Evolutionary conservation across 306 rosid species (phyloP).

Genomic region (Rubus idaeus): DNA sequence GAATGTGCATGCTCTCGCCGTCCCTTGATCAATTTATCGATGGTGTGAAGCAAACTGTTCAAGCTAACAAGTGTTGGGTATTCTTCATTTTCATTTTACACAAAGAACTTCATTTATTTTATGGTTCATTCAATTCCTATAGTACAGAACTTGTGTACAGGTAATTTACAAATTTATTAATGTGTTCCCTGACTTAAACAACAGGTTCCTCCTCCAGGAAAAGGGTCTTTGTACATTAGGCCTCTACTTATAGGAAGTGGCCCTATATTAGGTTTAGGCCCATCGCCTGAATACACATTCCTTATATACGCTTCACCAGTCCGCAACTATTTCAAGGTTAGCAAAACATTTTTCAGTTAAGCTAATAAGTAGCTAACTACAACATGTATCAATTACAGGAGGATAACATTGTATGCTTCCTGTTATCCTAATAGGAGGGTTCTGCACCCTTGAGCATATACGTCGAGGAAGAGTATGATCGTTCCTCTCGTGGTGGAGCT

Average conservation of each 20-base stretch:
- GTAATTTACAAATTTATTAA: background rate
- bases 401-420: background rate
- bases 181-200: constrained; percentile 1
- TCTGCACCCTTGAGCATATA: constrained; percentile 72
- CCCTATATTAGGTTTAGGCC: constrained; percentile 74
- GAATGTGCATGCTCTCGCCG: constrained; percentile 90
- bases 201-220: constrained; percentile 83
- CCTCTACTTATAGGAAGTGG: constrained; percentile 89
- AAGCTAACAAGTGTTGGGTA: constrained; percentile 92
- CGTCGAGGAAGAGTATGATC: constrained; percentile 77
- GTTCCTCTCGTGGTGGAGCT: constrained; percentile 78
- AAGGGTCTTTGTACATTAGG: constrained; percentile 81
- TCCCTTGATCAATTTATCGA: constrained; percentile 64
- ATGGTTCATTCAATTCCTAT: background rate
- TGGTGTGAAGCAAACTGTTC: constrained; percentile 66
- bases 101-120: background rate
- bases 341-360: background rate
- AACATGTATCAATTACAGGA: background rate
- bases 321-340: constrained; percentile 80
- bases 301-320: constrained; percentile 88
- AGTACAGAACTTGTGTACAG: background rate
- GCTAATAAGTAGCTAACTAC: background rate
- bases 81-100: background rate
- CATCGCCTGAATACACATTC: constrained; percentile 75
- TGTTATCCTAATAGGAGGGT: constrained; percentile 56